These are phyloP conservation scores for Aspergillus hiratsukae DNA, from an alignment of 2,329 filamentous ascomycete species.

Conservation along the genomic window DNA sequence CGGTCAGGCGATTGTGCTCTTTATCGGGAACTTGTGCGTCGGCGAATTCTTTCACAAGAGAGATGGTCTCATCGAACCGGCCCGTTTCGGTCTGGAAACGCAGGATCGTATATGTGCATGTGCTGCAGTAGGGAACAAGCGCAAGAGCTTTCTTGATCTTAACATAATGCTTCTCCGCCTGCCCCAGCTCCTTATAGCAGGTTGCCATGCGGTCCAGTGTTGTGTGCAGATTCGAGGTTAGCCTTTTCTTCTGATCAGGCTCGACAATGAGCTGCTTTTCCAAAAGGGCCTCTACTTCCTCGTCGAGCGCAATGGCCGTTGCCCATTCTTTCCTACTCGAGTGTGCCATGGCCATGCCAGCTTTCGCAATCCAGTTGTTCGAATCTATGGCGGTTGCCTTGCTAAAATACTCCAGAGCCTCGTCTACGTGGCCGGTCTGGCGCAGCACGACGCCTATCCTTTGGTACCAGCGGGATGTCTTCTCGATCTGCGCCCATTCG, in stretches of 20 bases:
- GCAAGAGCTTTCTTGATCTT: not conserved
- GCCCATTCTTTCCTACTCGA: not conserved
- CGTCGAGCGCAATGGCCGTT: conserved; percentile 17
- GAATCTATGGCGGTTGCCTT: conserved; percentile 4
- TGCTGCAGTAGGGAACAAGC: not conserved
- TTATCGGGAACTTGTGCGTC: not conserved
- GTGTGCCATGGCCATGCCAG: conserved; percentile 2
- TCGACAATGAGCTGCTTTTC: conserved; percentile 13
- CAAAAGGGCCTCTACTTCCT: conserved; percentile 8
- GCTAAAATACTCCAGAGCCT: not conserved
- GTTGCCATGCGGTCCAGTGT: conserved; percentile 1
- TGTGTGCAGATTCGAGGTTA: not conserved
- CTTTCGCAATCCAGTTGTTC: not conserved
- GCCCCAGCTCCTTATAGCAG: not conserved
- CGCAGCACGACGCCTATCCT: conserved; percentile 1
- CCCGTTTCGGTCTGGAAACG: not conserved
- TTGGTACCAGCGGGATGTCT: conserved; percentile 2
- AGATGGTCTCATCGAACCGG: not conserved
- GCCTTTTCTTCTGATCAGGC: not conserved
- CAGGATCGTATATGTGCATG: conserved; percentile 1
- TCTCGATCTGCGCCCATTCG: conserved; percentile 1
- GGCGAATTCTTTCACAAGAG: not conserved
- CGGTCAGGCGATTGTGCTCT: not conserved
- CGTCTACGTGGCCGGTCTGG: not conserved
- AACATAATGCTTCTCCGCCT: not conserved